These are phyloP conservation scores for Linderniella brevidens DNA, from an alignment of 257 asterid species.

Conservation along the genomic window DNA sequence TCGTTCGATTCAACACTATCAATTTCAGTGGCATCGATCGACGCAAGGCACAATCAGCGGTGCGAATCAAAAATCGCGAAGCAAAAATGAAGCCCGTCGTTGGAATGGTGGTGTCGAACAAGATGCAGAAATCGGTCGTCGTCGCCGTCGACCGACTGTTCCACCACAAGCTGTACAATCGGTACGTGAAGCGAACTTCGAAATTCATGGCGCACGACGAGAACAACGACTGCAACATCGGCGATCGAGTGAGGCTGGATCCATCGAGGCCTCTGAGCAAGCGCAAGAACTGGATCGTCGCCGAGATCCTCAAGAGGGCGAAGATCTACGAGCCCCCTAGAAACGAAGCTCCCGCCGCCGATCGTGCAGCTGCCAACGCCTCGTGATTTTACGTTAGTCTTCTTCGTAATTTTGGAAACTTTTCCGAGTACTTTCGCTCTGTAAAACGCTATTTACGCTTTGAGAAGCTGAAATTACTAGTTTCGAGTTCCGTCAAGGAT, in stretches of 20 bases:
- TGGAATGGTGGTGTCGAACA: slow-evolving; percentile 68
- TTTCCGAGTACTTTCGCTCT: too few relatives aligned
- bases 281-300: slow-evolving; percentile 58
- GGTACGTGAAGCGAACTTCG: slow-evolving; percentile 82
- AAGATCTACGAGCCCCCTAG: slow-evolving; percentile 33
- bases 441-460: too few relatives aligned
- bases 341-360: background rate
- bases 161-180: slow-evolving; percentile 66
- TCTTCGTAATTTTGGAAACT: background rate
- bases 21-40: too few relatives aligned
- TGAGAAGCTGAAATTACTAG: too few relatives aligned
- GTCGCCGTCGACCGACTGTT: slow-evolving; percentile 81
- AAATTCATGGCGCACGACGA: slow-evolving; percentile 97
- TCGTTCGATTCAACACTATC: too few relatives aligned
- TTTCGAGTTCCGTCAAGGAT: too few relatives aligned
- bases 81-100: slow-evolving; percentile 62
- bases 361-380: slow-evolving; percentile 1
- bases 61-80: too few relatives aligned
- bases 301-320: slow-evolving; percentile 74
- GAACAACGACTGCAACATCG: slow-evolving; percentile 44
- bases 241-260: slow-evolving; percentile 67
- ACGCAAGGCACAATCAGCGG: too few relatives aligned
- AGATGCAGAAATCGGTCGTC: slow-evolving; percentile 91
- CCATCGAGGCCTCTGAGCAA: slow-evolving; percentile 86
- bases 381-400: background rate